Conservation (phyloP, 345 rosid genomes). For the Mallotus nudiflorus region DNA sequence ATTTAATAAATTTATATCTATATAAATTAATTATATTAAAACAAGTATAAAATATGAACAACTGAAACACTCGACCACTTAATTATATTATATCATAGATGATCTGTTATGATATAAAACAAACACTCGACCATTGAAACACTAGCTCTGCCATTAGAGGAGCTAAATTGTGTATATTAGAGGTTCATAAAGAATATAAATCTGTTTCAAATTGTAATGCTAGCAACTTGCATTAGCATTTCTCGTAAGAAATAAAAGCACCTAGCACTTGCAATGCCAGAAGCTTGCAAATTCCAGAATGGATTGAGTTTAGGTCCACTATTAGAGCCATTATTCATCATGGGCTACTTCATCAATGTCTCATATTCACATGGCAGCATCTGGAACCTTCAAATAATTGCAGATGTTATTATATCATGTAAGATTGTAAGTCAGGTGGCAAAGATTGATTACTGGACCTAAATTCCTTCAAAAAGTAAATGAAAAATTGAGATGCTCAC, state of each 20-base stretch:
- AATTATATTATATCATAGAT: too few relatives aligned
- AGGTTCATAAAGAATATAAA: background rate
- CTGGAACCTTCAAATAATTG: background rate
- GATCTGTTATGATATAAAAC: too few relatives aligned
- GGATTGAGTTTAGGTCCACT: conserved; percentile 3
- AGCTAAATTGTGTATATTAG: too few relatives aligned
- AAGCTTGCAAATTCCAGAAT: background rate
- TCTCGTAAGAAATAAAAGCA: background rate
- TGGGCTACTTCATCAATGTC: background rate
- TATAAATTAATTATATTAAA: too few relatives aligned
- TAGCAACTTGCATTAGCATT: too few relatives aligned
- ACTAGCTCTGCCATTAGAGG: background rate
- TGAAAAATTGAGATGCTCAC: background rate
- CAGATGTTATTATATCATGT: too few relatives aligned
- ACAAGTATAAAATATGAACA: too few relatives aligned
- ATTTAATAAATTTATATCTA: too few relatives aligned
- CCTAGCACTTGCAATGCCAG: background rate
- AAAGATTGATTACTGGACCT: background rate
- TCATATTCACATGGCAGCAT: conserved; percentile 5
- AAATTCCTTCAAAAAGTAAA: background rate
- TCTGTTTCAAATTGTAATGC: background rate
- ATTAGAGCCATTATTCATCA: background rate
- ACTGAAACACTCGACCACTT: too few relatives aligned
- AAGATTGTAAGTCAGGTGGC: background rate
- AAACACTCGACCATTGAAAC: too few relatives aligned